phyloP scores from a whole-genome alignment of 495 filamentous ascomycete genomes.

The Penicillium macrosclerotiorum region DNA sequence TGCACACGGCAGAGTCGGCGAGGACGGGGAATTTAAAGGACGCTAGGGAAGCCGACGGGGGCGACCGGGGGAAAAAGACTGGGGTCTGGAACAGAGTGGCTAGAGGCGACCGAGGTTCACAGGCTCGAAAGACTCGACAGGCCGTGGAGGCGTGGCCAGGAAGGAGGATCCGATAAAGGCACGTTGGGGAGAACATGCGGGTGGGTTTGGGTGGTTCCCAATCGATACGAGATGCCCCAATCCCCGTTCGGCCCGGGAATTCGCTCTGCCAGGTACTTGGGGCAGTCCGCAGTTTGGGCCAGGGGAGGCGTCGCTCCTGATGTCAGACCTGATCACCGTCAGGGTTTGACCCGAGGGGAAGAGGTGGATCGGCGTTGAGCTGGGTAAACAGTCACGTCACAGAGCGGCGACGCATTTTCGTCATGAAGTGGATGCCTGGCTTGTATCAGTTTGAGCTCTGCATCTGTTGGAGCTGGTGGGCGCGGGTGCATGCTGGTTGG shows the following conservation, averaged over 20 bases:
- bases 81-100: conserved; percentile 19
- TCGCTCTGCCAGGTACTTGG: too few relatives aligned
- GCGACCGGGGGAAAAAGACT: conserved; percentile 13
- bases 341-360: conserved; percentile 5
- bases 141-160: too few relatives aligned
- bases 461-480: too few relatives aligned
- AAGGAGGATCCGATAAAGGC: conserved; percentile 23
- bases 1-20: conserved; percentile 11
- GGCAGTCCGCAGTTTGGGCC: too few relatives aligned
- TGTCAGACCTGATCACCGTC: too few relatives aligned
- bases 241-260: too few relatives aligned
- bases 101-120: conserved; percentile 27
- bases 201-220: not conserved
- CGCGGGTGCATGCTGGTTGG: too few relatives aligned
- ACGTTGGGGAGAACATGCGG: conserved; percentile 1
- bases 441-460: too few relatives aligned
- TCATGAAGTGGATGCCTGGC: too few relatives aligned
- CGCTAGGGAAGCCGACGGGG: conserved; percentile 21
- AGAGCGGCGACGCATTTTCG: conserved; percentile 11
- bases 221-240: too few relatives aligned
- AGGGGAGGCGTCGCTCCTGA: too few relatives aligned
- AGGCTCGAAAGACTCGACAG: conserved; percentile 8
- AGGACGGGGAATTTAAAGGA: conserved; percentile 20
- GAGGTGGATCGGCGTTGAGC: conserved; percentile 8
- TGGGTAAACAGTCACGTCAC: conserved; percentile 10